These are phyloP conservation scores for Microdochium trichocladiopsis DNA, from an alignment of 2,329 filamentous ascomycete species.

Conservation along the genomic window DNA sequence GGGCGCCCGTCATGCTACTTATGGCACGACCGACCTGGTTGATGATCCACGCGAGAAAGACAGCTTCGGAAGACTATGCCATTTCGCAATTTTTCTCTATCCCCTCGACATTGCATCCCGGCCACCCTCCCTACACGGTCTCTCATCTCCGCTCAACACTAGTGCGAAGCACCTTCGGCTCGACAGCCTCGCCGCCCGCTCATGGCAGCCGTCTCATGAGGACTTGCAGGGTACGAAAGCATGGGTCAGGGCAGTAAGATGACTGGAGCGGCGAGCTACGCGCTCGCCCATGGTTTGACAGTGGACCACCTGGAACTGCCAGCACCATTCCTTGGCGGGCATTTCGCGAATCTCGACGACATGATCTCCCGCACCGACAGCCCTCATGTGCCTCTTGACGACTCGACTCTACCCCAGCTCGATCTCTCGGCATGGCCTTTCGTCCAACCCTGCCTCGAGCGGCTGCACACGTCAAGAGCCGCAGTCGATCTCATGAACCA, in stretches of 20 bases:
- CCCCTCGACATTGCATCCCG: too few relatives aligned
- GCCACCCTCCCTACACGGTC: too few relatives aligned
- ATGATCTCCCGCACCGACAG: not conserved
- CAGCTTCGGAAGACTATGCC: too few relatives aligned
- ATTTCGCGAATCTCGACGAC: not conserved
- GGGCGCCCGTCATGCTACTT: too few relatives aligned
- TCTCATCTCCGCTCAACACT: too few relatives aligned
- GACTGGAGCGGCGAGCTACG: not conserved
- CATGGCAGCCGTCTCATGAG: too few relatives aligned
- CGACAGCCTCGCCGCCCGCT: too few relatives aligned
- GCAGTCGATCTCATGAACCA: conserved; percentile 5
- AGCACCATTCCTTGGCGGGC: not conserved
- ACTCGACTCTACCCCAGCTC: not conserved
- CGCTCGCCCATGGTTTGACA: not conserved
- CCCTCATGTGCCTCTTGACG: not conserved
- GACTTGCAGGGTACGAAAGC: too few relatives aligned
- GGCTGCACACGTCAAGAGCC: not conserved
- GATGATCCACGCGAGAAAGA: too few relatives aligned
- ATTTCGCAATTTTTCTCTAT: too few relatives aligned
- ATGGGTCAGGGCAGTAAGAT: not conserved
- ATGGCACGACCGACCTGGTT: too few relatives aligned
- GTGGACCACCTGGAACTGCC: not conserved
- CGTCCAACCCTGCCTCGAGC: not conserved
- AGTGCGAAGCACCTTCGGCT: too few relatives aligned
- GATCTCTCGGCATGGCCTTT: not conserved